Evolutionary conservation across 2,329 filamentous ascomycete species (phyloP), one percentile per base, ranked within the genome.

Genomic region (Colletotrichum orbiculare): DNA sequence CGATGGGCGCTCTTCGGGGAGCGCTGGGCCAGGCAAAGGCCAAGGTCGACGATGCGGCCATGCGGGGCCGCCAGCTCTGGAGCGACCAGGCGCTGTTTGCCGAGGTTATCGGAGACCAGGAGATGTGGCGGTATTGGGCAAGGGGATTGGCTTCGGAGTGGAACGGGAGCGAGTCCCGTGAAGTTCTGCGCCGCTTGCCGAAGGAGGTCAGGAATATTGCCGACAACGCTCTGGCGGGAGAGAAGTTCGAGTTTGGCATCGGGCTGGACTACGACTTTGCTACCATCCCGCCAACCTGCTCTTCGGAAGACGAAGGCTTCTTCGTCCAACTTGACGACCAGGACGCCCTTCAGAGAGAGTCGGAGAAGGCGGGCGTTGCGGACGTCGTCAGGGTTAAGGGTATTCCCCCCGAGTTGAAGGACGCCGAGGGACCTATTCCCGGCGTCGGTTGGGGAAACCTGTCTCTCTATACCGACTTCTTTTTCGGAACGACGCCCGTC

Each of bases 31-130:
- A 73, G 13, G 69, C 67, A 34, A 74, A 70, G 13, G 71, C 73
- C 0, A 78, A 78, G 55, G 65, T 75, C 3, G 71, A 76, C 2
- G 47, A 33, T 1, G 70, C 70, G 1, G 69, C 72, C 5, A 70
- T 69, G 61, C 66, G 64, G 6, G 76, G 74, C 2, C 72, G 76
- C 1, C 76, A 78, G 60, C 74, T 77, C 8, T 78, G 76, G 76
- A 78, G 76, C 66, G 75, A 79, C 43, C 77, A 79, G 54, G 75
- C 76, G 0, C 73, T 79, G 6, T 67, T 79, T 2, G 77, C 71
- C 0, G 77, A 79, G 41, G 75, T 78, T n/a, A 73, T 78, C 8
- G 76, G 76, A 9, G 77, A 79, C 17, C 77, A 79, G 54, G 75
- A 78, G 63, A 72, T 77, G 38, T 78, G 74, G 73, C 74, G 77